Base-by-base conservation (phyloP, 208 protist species). In the Phytomonas serpens region DNA sequence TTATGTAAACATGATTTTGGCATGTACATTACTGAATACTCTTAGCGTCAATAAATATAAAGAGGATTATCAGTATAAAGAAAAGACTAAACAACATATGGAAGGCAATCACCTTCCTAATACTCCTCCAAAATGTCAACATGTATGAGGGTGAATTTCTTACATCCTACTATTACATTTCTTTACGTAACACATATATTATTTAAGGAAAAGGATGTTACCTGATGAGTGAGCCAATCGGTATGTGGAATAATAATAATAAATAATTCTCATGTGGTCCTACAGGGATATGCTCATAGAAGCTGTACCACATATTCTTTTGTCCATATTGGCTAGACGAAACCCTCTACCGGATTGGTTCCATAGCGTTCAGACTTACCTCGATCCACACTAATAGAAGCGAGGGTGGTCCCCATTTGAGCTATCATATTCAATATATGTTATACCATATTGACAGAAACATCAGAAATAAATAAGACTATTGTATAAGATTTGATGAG, bases 1-100 rank as follows among this genome's bases (percentile, higher is more conserved):
- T 19, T 51, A 19, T 51, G 40, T 51, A 11, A 51, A 19, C 40
- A 23, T 51, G 16, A 23, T 51, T 11, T 23, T 19, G 16, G 1
- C 16, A 11, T 51, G 40, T 51, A 23, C 40, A 51, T 11, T 23
- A 2, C 9, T 11, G 2, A 11, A 65, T 33, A 61, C 14, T 11
- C 13, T 27, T 30, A 72, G 68, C 2, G 61, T 30, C 7, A 14
- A 72, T 67, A 67, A 65, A 40, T 69, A 13, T 16, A 33, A 33
- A 69, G 10, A 23, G 4, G 47, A 69, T 47, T 33, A 38, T 33
- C 14, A 62, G 19, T 65, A 62, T 40, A 2, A 64, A 9, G 75
- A 36, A 6, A 71, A 62, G 27, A 57, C 29, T 52, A 76, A 78
- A 0, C 77, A 63, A 23, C 13, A 51, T 51, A 36, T 51, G 2